Evolutionary conservation across 148 eudicot species (phyloP).

Genomic region (Spergularia marina): DNA sequence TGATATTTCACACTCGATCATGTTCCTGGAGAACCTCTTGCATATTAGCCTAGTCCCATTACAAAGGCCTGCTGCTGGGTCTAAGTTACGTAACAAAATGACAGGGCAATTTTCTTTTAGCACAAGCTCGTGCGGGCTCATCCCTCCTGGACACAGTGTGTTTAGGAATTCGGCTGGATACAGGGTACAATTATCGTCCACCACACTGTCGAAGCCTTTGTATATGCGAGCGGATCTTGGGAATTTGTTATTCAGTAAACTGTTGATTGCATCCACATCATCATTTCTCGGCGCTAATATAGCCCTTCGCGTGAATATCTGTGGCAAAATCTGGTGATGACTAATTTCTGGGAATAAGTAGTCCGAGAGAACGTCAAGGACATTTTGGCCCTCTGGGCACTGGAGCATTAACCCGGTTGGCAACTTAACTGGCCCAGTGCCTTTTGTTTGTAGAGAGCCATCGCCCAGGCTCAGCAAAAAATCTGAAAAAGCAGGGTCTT

Average conservation of each 20-base stretch:
- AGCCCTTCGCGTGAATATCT: neutral
- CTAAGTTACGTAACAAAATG: neutral
- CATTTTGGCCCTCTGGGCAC: no score
- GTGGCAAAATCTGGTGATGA: no score
- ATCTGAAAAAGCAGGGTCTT: neutral
- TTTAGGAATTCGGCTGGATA: neutral
- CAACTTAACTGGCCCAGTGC: no score
- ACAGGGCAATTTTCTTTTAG: neutral
- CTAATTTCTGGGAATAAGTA: neutral
- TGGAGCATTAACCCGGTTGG: no score
- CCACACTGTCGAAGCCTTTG: neutral
- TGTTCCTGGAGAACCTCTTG: neutral
- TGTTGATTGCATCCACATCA: neutral
- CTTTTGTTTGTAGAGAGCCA: neutral
- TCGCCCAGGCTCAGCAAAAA: neutral
- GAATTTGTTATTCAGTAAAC: neutral
- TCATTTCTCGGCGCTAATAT: neutral
- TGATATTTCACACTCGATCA: neutral
- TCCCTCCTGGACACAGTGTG: neutral
- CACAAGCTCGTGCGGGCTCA: neutral
- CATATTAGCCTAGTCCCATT: neutral
- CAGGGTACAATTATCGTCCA: neutral
- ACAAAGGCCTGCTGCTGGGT: neutral
- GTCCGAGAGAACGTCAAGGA: neutral
- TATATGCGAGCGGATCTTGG: neutral